Evolutionary conservation across 2,329 filamentous ascomycete species (phyloP).

Genomic region (Trichoderma citrinoviride): DNA sequence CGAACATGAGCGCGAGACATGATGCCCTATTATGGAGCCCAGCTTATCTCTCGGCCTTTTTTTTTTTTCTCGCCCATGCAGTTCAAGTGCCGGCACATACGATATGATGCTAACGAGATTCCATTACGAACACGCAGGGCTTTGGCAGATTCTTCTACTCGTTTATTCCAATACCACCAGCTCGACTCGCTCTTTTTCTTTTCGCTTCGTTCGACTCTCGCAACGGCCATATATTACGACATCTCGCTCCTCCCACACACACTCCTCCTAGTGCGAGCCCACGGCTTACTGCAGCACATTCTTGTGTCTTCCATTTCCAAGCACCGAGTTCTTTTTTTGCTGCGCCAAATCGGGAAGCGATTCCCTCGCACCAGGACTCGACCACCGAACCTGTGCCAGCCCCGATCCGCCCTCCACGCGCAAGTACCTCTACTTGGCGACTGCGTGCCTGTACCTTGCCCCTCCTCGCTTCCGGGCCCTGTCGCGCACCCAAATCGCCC

Average conservation of each 20-base stretch:
- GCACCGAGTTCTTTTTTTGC: not conserved
- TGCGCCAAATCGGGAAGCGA: not conserved
- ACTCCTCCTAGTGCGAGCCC: not conserved
- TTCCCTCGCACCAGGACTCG: slow-evolving; percentile 16
- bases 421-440: not conserved
- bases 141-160: not conserved
- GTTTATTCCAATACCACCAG: not conserved
- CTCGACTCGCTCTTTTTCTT: not conserved
- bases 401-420: not conserved
- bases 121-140: not conserved
- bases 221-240: slow-evolving; percentile 9
- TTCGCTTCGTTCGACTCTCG: not conserved
- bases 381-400: slow-evolving; percentile 3
- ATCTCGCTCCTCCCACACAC: slow-evolving; percentile 4
- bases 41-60: slow-evolving; percentile 11
- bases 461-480: not conserved
- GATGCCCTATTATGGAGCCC: slow-evolving; percentile 20
- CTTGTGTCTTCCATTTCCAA: not conserved
- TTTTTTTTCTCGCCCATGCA: not conserved
- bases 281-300: not conserved
- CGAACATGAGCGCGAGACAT: not conserved
- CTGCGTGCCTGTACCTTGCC: not conserved
- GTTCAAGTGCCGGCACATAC: not conserved
- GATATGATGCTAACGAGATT: slow-evolving; percentile 17
- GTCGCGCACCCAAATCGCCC: not conserved